Conservation (phyloP, 768 basidiomycete genomes). For the Gloeophyllum trabeum region DNA sequence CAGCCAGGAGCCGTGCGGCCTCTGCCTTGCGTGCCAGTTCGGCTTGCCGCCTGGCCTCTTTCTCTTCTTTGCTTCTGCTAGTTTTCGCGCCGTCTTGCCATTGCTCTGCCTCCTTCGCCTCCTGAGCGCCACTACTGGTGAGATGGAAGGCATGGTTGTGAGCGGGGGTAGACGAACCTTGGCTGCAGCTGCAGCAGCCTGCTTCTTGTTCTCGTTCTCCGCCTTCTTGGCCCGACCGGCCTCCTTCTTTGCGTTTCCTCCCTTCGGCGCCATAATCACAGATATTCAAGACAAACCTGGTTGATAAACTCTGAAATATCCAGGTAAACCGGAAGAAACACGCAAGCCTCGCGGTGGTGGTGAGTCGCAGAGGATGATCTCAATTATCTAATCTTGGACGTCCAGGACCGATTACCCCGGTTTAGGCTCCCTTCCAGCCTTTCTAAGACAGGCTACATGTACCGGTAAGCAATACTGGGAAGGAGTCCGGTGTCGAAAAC, state of each 20-base stretch:
- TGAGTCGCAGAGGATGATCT: no score
- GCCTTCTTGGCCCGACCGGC: slow-evolving; percentile 84
- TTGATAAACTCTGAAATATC: no score
- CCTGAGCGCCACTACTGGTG: slow-evolving; percentile 30
- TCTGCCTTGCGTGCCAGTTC: slow-evolving; percentile 83
- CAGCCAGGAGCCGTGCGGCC: slow-evolving; percentile 75
- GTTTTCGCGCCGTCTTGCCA: slow-evolving; percentile 64
- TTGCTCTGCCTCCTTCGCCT: slow-evolving; percentile 53
- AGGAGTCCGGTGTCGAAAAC: no score
- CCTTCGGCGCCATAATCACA: slow-evolving; percentile 69
- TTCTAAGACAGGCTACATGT: no score
- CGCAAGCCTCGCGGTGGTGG: no score
- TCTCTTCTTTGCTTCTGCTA: slow-evolving; percentile 55
- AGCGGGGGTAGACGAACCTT: slow-evolving; percentile 30
- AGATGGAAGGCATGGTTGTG: neutral
- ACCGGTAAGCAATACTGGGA: no score
- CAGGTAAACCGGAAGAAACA: no score
- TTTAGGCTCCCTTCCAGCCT: no score
- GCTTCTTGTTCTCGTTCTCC: slow-evolving; percentile 80
- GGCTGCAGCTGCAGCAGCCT: slow-evolving; percentile 44
- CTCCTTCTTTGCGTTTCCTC: slow-evolving; percentile 88
- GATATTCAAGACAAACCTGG: no score
- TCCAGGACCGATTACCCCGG: no score
- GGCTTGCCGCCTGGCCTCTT: slow-evolving; percentile 71
- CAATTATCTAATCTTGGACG: no score